Evolutionary conservation across 2,329 filamentous ascomycete genomes (phyloP).

Genomic region (Talaromyces sp.): DNA sequence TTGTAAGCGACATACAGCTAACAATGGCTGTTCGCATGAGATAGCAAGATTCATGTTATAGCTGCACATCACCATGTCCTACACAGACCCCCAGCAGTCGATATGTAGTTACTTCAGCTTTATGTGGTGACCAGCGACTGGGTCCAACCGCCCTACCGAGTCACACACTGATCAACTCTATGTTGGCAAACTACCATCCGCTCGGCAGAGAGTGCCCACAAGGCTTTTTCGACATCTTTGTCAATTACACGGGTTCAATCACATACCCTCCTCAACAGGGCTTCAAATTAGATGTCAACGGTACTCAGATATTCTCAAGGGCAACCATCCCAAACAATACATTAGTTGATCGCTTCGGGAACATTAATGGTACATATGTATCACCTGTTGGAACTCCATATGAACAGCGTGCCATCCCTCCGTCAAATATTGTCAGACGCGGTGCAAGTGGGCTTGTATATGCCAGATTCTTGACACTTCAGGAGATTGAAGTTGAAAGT

Average conservation of each 20-base stretch:
- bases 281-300: neutral
- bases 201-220: neutral
- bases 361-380: neutral
- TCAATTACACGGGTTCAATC: neutral
- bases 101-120: neutral
- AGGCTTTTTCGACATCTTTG: neutral
- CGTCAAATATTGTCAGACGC: too few relatives aligned
- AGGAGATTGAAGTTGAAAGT: neutral
- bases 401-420: neutral
- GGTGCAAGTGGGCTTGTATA: too few relatives aligned
- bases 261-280: neutral
- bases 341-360: neutral
- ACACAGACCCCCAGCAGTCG: neutral
- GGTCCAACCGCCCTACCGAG: conserved; percentile 2
- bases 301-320: neutral
- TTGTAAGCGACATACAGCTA: too few relatives aligned
- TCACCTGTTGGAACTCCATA: neutral
- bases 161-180: neutral
- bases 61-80: neutral
- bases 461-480: neutral
- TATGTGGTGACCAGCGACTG: neutral
- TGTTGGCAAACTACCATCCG: neutral
- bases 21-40: neutral
- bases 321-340: neutral
- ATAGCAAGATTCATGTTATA: neutral